These are phyloP conservation scores for Ogataea hybrid DNA, from an alignment of 1,139 yeast species.

Conservation along the genomic window DNA sequence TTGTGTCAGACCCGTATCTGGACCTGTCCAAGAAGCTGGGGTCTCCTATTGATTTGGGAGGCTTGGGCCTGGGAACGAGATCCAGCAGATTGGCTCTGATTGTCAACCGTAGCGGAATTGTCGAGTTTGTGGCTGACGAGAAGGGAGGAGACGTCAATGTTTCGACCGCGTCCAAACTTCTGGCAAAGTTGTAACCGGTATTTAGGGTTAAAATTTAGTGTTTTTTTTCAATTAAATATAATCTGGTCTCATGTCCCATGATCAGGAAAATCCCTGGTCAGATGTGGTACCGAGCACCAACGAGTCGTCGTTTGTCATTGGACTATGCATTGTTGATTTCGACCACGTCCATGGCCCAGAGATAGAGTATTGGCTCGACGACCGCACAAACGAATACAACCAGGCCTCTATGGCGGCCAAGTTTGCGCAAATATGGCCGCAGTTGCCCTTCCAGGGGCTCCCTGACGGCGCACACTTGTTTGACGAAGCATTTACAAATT, in stretches of 20 bases:
- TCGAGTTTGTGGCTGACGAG: slow-evolving; percentile 38
- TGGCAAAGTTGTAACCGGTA: slow-evolving; percentile 25
- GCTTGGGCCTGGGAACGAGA: slow-evolving; percentile 43
- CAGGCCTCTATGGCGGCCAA: slow-evolving; percentile 35
- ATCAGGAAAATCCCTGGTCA: slow-evolving; percentile 5
- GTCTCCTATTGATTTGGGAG: slow-evolving; percentile 38
- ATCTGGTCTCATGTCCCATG: slow-evolving; percentile 1
- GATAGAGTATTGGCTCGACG: slow-evolving; percentile 86
- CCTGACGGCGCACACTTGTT: slow-evolving; percentile 95
- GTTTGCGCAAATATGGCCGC: slow-evolving; percentile 65
- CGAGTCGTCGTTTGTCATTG: slow-evolving; percentile 48
- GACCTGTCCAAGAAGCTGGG: slow-evolving; percentile 42
- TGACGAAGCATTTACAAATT: slow-evolving; percentile 91
- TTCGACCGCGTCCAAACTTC: slow-evolving; percentile 37
- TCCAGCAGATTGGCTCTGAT: slow-evolving; percentile 42
- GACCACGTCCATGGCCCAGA: slow-evolving; percentile 96
- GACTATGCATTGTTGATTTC: slow-evolving; percentile 88
- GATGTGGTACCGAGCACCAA: neutral
- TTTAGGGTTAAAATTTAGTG: neutral
- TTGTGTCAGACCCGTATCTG: slow-evolving; percentile 45
- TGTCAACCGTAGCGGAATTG: slow-evolving; percentile 36
- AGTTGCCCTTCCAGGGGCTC: slow-evolving; percentile 87
- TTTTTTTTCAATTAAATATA: slow-evolving; percentile 1
- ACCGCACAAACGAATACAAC: slow-evolving; percentile 39
- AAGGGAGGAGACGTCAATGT: slow-evolving; percentile 37